phyloP scores from a whole-genome alignment of 163 green algal species.

The Coccomyxa subellipsoidea region DNA sequence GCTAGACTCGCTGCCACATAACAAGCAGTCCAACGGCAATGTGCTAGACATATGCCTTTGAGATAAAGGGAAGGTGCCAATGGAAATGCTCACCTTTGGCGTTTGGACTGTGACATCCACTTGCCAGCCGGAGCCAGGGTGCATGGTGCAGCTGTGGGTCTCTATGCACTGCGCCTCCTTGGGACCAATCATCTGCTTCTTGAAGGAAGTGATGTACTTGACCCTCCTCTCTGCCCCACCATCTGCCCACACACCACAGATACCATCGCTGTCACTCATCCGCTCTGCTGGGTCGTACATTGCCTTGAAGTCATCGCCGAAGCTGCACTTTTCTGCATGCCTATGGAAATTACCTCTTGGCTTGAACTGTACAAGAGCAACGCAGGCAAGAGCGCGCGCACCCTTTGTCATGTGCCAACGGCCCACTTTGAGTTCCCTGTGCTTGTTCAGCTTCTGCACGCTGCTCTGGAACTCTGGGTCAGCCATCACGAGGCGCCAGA shows the following conservation, averaged over 20 bases:
- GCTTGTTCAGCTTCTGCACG: neutral
- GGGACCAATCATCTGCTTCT: neutral
- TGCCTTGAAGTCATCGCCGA: neutral
- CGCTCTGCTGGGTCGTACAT: neutral
- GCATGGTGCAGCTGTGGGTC: neutral
- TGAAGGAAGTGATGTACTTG: neutral
- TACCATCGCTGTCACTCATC: no score
- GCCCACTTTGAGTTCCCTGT: neutral
- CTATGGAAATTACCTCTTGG: neutral
- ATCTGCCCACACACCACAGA: neutral
- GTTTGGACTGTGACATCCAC: constrained; percentile 3
- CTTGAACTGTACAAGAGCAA: neutral
- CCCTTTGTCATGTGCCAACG: neutral
- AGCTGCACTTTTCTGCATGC: neutral
- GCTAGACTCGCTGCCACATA: neutral
- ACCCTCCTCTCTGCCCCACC: neutral
- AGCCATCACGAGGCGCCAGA: neutral
- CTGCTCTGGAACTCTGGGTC: neutral
- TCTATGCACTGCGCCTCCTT: neutral
- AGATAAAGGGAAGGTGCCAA: neutral
- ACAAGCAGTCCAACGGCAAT: neutral
- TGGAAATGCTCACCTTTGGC: neutral
- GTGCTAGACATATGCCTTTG: neutral
- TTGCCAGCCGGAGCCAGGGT: neutral
- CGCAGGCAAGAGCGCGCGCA: neutral